Percentiles rank a stretch among this genome's conserved stretches.
Conservation (phyloP, 495 filamentous ascomycete genomes). For the Ramalina intermedia region DNA sequence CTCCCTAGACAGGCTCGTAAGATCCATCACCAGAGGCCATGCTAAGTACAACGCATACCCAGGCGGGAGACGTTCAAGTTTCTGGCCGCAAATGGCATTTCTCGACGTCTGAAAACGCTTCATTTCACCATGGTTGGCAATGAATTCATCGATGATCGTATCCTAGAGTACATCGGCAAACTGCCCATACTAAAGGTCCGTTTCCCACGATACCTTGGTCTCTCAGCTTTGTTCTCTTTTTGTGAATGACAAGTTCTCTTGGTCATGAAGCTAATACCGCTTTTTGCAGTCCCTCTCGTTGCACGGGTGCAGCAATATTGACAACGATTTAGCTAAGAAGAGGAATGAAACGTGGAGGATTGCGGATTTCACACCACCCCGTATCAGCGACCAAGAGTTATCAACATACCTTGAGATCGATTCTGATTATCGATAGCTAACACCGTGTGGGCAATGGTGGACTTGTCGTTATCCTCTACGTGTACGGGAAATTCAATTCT, state of each 20-base stretch:
- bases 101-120: constrained; percentile 1
- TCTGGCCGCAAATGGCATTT: constrained; percentile 16
- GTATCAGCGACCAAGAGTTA: constrained; percentile 1
- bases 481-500: too few species aligned
- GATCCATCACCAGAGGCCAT: too few species aligned
- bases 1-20: too few species aligned
- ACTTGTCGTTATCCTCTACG: too few species aligned
- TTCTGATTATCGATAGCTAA: constrained; percentile 9
- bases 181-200: constrained; percentile 7
- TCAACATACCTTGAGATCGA: constrained; percentile 20
- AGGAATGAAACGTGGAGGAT: constrained; percentile 24
- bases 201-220: neutral
- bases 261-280: neutral
- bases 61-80: constrained; percentile 20
- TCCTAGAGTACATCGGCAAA: constrained; percentile 6
- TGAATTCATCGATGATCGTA: constrained; percentile 9
- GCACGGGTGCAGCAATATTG: constrained; percentile 19
- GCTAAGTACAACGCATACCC: too few species aligned
- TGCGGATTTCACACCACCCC: constrained; percentile 19
- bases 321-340: constrained; percentile 16
- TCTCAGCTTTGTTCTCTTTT: neutral
- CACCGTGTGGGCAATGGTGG: neutral
- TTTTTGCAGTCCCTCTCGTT: constrained; percentile 21
- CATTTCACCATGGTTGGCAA: constrained; percentile 4
- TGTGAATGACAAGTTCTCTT: neutral